phyloP scores from a whole-genome alignment of 805 yeast species.

The Saccharomyces jurei region DNA sequence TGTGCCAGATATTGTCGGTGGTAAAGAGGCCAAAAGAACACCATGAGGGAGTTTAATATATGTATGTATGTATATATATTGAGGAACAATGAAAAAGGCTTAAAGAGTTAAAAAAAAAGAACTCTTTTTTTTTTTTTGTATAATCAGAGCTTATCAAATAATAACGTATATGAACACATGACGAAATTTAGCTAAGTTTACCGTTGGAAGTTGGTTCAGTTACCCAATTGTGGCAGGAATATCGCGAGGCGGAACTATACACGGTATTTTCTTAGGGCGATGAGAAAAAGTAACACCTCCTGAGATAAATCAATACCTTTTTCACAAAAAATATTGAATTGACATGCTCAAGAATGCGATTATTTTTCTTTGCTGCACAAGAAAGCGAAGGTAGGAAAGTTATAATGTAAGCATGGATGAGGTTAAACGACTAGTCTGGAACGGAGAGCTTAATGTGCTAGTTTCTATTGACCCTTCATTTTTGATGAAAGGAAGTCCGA shows the following conservation, averaged over 20 bases:
- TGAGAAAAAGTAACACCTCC: not conserved
- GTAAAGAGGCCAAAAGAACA: not conserved
- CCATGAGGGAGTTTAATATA: not conserved
- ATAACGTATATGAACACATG: not conserved
- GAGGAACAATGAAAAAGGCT: not conserved
- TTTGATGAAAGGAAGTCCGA: constrained; percentile 13
- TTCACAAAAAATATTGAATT: not conserved
- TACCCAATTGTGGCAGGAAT: not conserved
- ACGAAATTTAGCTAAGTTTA: not conserved
- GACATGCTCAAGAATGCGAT: not conserved
- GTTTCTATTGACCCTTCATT: constrained; percentile 25
- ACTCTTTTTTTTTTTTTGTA: too few species aligned
- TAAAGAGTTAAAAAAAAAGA: not conserved
- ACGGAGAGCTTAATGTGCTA: constrained; percentile 42
- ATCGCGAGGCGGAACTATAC: not conserved
- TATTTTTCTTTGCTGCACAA: not conserved
- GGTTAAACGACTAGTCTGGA: constrained; percentile 41
- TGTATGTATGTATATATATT: not conserved
- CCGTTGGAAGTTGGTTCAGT: not conserved
- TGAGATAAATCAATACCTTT: not conserved
- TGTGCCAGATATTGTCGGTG: not conserved
- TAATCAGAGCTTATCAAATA: too few species aligned
- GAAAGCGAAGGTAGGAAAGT: not conserved
- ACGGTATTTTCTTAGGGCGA: not conserved
- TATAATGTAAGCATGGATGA: constrained; percentile 17